Percentiles rank a stretch among this genome's conserved stretches.
phyloP scores from a whole-genome alignment of 768 basidiomycete species.

The Amanita thiersii region DNA sequence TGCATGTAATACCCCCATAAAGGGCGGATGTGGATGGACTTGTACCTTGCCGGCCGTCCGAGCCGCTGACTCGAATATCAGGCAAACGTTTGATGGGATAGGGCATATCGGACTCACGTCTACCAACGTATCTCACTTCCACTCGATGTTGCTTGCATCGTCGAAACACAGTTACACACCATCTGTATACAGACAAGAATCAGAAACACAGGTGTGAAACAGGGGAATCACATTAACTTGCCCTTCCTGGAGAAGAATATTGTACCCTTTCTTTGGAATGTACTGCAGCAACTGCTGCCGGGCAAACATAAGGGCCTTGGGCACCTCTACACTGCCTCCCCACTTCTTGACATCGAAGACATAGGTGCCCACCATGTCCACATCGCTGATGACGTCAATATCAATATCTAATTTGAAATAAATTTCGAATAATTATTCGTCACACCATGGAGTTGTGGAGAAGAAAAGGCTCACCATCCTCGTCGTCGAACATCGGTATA shows the following conservation, averaged over 20 bases:
- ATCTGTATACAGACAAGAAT: conserved; percentile 24
- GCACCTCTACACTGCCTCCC: conserved; percentile 37
- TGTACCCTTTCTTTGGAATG: conserved; percentile 46
- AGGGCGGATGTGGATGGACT: conserved; percentile 48
- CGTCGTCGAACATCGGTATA: conserved; percentile 54
- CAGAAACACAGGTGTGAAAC: not conserved
- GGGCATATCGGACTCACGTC: conserved; percentile 30
- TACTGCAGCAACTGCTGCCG: conserved; percentile 55
- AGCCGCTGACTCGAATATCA: conserved; percentile 32
- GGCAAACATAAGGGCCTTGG: conserved; percentile 51
- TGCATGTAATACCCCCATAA: conserved; percentile 54
- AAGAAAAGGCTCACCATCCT: conserved; percentile 35
- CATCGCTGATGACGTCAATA: conserved; percentile 42
- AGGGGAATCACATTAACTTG: conserved; percentile 18
- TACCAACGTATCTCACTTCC: conserved; percentile 61
- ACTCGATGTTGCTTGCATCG: conserved; percentile 55
- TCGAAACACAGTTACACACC: conserved; percentile 59
- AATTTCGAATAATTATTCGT: too few relatives aligned
- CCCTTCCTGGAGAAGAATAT: conserved; percentile 64
- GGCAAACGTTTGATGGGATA: conserved; percentile 3
- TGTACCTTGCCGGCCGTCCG: conserved; percentile 41
- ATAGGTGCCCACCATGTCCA: conserved; percentile 52
- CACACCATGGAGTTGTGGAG: too few relatives aligned
- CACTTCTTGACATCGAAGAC: conserved; percentile 48
- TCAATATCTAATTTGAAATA: not conserved